Evolutionary conservation across 495 filamentous ascomycete species (phyloP).

Genomic region (Penicillium salamii): DNA sequence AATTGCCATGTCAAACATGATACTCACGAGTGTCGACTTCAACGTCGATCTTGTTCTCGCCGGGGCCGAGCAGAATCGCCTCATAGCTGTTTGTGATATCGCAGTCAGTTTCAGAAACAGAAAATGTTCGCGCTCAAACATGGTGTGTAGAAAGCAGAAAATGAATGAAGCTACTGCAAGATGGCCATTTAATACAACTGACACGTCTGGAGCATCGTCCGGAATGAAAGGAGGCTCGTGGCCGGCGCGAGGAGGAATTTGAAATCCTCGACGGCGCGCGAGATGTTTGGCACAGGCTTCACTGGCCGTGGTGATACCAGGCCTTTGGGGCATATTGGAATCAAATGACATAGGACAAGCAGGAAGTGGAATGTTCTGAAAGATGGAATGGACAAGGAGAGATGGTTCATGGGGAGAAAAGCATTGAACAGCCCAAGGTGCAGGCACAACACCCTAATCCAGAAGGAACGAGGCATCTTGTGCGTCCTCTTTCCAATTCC

Average conservation of each 20-base stretch:
- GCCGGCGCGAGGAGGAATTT: neutral
- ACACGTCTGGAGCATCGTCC: slow-evolving; percentile 19
- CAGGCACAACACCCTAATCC: too few species aligned
- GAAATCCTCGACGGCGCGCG: slow-evolving; percentile 8
- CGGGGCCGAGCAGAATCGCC: slow-evolving; percentile 77
- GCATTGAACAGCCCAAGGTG: too few species aligned
- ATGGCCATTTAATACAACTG: slow-evolving; percentile 7
- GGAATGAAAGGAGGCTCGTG: neutral
- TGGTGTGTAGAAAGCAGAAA: too few species aligned
- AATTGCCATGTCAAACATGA: neutral
- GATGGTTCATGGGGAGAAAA: too few species aligned
- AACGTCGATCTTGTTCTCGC: slow-evolving; percentile 89
- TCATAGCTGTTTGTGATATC: slow-evolving; percentile 65
- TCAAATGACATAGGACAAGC: neutral
- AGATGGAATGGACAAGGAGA: too few species aligned
- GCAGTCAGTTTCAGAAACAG: too few species aligned
- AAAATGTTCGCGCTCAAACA: too few species aligned
- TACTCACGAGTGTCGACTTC: slow-evolving; percentile 79
- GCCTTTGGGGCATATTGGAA: neutral
- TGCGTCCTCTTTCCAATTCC: too few species aligned
- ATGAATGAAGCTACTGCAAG: too few species aligned
- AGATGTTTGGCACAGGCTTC: slow-evolving; percentile 13
- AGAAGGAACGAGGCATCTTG: too few species aligned
- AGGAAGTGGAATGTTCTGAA: neutral
- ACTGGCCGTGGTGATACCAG: slow-evolving; percentile 5